Evolutionary conservation across 345 rosid species (phyloP).

Genomic region (Salix arbutifolia): DNA sequence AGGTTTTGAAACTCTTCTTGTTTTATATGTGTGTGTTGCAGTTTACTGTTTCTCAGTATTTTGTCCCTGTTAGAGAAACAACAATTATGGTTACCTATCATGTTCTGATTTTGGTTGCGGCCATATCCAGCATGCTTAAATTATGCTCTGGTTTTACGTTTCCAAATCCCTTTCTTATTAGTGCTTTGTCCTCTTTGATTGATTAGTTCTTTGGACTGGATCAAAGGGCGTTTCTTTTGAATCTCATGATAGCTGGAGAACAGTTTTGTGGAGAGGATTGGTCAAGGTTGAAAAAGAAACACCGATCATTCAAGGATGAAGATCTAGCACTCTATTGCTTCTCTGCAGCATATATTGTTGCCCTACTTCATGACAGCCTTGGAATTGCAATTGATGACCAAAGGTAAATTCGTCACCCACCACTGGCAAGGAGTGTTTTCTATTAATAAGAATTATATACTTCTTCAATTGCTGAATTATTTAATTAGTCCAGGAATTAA

Average conservation of each 20-base stretch:
- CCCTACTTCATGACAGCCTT: conserved; percentile 85
- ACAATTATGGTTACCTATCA: background rate
- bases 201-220: conserved; percentile 70
- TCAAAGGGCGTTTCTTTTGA: conserved; percentile 54
- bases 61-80: conserved; percentile 3
- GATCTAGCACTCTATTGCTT: conserved; percentile 70
- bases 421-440: background rate
- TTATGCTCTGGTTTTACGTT: background rate
- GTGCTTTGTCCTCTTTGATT: conserved; percentile 10
- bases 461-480: background rate
- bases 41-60: background rate
- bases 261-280: conserved; percentile 79
- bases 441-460: background rate
- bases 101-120: background rate
- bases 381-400: conserved; percentile 59
- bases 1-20: conserved; percentile 35
- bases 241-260: conserved; percentile 56
- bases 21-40: background rate
- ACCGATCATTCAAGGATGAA: conserved; percentile 53
- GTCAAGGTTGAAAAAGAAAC: conserved; percentile 55
- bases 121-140: conserved; percentile 1
- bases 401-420: conserved; percentile 33
- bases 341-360: conserved; percentile 85
- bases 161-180: conserved; percentile 4
- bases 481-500: background rate